Evolutionary conservation across 148 eudicot species (phyloP), one percentile per base, ranked within the genome.

Genomic region (Limonium bicolor): DNA sequence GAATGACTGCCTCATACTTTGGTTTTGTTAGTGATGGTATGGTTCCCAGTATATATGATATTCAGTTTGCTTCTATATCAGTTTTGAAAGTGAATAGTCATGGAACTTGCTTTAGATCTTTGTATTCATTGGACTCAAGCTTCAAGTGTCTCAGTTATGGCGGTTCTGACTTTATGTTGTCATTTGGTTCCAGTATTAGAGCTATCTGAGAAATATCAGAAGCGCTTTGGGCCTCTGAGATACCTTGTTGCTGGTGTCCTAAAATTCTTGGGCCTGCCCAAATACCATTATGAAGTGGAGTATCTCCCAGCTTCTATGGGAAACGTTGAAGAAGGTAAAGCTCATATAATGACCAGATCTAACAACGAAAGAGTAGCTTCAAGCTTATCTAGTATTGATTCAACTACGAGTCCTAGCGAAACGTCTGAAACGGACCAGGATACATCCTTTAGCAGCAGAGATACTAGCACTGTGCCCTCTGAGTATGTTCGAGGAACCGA

Each of bases 11-110:
- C 46, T 53, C 96, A 42, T 86, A 86, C 62, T 86, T 86, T 18
- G 96, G 96, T 31, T 86, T 86, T 58, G 68, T 86, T 31, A 78
- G 96, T 61, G 96, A 86, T 58, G 96, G 96, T 86, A 78, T 79
- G 11, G 17, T 17, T 9, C 47, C 26, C 28, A 23, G 14, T 28
- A 53, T 12, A 33, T 14, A n/a, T n/a, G n/a, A n/a, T n/a, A n/a
- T n/a, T n/a, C n/a, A n/a, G n/a, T n/a, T n/a, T n/a, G n/a, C n/a
- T n/a, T n/a, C n/a, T n/a, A n/a, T n/a, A n/a, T n/a, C n/a, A n/a
- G n/a, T n/a, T n/a, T 40, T 16, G 22, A 16, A 12, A 18, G 9
- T 20, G 7, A 11, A 7, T 16, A 6, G 20, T 18, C 11, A 18
- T 40, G 22, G 21, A 1, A 40, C 6, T 16, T 40, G 12, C 44